phyloP scores from a whole-genome alignment of 1,139 yeast species.

The Saccharomyces hybrid region DNA sequence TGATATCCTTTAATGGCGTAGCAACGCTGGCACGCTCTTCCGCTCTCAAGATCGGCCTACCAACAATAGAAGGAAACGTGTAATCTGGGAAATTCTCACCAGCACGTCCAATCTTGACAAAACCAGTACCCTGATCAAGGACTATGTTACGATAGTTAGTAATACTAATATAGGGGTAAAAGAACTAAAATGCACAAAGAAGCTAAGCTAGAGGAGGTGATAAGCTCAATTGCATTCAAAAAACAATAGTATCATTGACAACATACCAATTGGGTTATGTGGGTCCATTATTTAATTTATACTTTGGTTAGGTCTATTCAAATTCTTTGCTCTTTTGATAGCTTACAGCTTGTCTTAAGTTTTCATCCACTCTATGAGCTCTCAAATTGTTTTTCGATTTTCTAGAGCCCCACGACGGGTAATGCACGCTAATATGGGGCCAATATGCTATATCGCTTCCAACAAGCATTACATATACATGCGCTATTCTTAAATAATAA shows the following conservation, averaged over 20 bases:
- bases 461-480: not conserved
- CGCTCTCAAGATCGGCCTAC: slow-evolving; percentile 94
- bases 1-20: slow-evolving; percentile 63
- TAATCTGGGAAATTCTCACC: slow-evolving; percentile 97
- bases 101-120: slow-evolving; percentile 89
- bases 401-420: not conserved
- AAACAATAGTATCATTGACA: not conserved
- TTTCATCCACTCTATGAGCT: not conserved
- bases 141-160: slow-evolving; percentile 37
- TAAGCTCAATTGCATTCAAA: not conserved
- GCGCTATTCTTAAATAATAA: not conserved
- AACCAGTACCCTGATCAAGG: slow-evolving; percentile 99
- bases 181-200: not conserved
- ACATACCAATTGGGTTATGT: slow-evolving; percentile 32
- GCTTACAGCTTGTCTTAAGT: not conserved
- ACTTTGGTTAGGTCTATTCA: not conserved
- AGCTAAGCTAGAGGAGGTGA: not conserved
- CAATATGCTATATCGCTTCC: no score
- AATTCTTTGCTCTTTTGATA: not conserved
- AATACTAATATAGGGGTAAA: slow-evolving; percentile 1
- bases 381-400: not conserved
- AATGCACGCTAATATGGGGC: not conserved
- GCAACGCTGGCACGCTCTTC: slow-evolving; percentile 74
- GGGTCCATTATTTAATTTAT: slow-evolving; percentile 25
- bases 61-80: slow-evolving; percentile 97